Evolutionary conservation across 1,284 basidiomycete genomes (phyloP), one percentile per base, ranked within the genome.

Genomic region (Amylostereum areolatum): DNA sequence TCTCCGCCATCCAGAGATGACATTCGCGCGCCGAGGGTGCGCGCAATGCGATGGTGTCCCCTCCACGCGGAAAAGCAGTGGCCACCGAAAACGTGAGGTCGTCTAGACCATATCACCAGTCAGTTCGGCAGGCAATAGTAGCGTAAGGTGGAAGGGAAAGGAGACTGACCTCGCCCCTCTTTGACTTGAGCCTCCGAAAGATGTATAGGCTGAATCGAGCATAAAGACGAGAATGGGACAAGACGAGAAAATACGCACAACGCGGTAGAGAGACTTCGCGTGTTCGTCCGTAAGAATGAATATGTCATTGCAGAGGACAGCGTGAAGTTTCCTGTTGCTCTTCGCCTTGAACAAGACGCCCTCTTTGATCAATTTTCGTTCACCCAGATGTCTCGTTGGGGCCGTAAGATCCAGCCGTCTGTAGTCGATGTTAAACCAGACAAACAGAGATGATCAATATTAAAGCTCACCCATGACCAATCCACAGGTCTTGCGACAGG

Each of bases 401-500:
- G 86, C 89, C 0, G 92, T 95, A n/a, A 97, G 71, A 63, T 97
- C 92, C 29, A 97, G 78, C 11, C 86, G 83, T 1, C 89, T 91
- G 48, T 3, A 24, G 32, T 12, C 18, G 18, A 18, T 18, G 18
- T 18, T 7, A 33, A 24, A 31, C 3, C 7, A 12, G 32, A 6
- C 34, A 36, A 32, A 25, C 18, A 18, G 39, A 24, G 8, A 25
- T 25, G 4, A 29, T 39, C 5, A 52, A 2, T 18, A 18, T 43
- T 10, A 29, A 43, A 25, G n/a, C 78, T 58, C 53, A 88, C 86
- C 87, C 89, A 66, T 91, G 82, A 7, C 90, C 91, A 47, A 95
- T 83, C 85, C 85, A 94, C 3, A 97, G 72, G 58, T 88, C 74
- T 54, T 88, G 80, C 5, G 87, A 90, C 29, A 97, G 75, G 12